Conservation (phyloP, 2,329 filamentous ascomycete genomes). For the Penicillium psychrosexuale region DNA sequence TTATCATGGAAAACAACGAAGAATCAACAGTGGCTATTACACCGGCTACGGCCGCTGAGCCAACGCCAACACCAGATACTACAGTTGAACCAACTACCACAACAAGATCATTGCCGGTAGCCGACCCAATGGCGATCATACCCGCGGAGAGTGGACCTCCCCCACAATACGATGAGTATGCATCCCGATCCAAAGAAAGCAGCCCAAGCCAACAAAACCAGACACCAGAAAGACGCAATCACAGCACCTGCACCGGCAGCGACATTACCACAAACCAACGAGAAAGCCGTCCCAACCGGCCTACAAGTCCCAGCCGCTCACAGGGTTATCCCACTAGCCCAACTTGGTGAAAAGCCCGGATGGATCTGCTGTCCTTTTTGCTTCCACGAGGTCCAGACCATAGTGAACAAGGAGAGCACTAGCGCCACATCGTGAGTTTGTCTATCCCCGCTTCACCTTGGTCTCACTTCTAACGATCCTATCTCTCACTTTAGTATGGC, state of each 20-base stretch:
- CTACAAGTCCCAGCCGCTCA: background rate
- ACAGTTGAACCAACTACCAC: background rate
- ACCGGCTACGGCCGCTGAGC: background rate
- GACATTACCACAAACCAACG: background rate
- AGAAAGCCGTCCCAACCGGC: background rate
- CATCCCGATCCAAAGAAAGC: background rate
- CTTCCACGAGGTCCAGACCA: constrained; percentile 8
- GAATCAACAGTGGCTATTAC: background rate
- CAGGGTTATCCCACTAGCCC: background rate
- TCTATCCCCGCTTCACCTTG: background rate
- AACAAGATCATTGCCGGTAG: background rate
- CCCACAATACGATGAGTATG: constrained; percentile 3
- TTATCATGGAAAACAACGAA: background rate
- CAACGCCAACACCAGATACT: background rate
- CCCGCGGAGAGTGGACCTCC: background rate
- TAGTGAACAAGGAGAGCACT: constrained; percentile 14
- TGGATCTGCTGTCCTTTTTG: constrained; percentile 16
- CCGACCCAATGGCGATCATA: background rate
- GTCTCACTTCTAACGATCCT: background rate
- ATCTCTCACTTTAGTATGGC: constrained; percentile 9
- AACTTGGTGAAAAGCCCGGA: constrained; percentile 10
- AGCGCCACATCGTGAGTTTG: constrained; percentile 11
- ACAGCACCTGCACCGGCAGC: background rate
- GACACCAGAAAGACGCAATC: background rate
- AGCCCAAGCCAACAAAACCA: background rate